Evolutionary conservation across 768 basidiomycete genomes (phyloP), one percentile per base, ranked within the genome.

Genomic region (Lentinus tigrinus): DNA sequence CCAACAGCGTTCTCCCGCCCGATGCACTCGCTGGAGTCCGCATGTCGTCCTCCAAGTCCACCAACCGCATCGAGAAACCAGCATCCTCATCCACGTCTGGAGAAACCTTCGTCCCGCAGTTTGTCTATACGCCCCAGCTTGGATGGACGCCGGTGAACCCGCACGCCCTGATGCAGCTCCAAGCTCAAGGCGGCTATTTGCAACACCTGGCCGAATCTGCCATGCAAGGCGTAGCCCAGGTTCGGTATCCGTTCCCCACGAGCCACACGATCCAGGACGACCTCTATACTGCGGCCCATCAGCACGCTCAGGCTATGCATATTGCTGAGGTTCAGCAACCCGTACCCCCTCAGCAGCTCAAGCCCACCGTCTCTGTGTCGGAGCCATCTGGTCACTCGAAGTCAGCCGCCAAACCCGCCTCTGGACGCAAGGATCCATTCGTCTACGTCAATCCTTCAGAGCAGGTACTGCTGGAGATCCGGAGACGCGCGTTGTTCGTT

Each of bases 401-500:
- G 9, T 40, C 57, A 23, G 2, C 27, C 44, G 44, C 51, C 24
- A 40, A 19, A 6, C 10, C 14, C 39, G 10, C 13, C 2, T 27
- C 17, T 23, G 38, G 39, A 6, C 31, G 16, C 23, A 28, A 34
- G 31, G 52, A 58, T 8, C 27, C 46, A 1, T 54, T 54, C 21
- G 50, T 47, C 1, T 52, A 52, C 19, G 54, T 47, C 1, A 44
- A 52, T 4, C 19, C 24, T 11, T 13, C 19, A 11, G 34, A 52
- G 21, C 27, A 21, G 31, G 16, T 47, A 0, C 16, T 56, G 50
- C 37, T 47, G 14, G 26, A 13, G 21, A 50, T 54, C 27, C 43
- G 47, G 37, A 40, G 49, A n/a, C 58, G 52, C 4, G 52, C 47
- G 39, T 34, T 59, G 52, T 59, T 59, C 47, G 37, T 39, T 10